A percentile compares a stretch with the other conserved stretches of the same genome.
Evolutionary conservation across 2,329 filamentous ascomycete species (phyloP).

Genomic region (Xylariomycetidae sp.): DNA sequence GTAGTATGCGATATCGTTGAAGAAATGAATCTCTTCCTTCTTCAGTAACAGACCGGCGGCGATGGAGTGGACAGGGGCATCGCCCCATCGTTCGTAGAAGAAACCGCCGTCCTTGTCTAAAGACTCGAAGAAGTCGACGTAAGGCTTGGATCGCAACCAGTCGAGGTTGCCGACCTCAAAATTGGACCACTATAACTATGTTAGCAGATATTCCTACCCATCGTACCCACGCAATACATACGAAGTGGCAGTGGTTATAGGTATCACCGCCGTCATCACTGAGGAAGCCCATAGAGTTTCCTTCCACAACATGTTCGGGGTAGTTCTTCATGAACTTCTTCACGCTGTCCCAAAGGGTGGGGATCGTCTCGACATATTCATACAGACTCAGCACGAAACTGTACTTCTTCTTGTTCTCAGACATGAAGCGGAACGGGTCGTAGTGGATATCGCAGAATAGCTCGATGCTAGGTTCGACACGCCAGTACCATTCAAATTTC

Average conservation of each 20-base stretch:
- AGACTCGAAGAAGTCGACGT: conserved; percentile 84
- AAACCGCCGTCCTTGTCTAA: conserved; percentile 92
- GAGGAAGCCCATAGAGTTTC: conserved; percentile 86
- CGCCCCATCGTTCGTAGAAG: conserved; percentile 98
- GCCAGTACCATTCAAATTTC: conserved; percentile 99
- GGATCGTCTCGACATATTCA: conserved; percentile 95
- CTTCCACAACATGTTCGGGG: conserved; percentile 79
- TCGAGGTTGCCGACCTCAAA: conserved; percentile 94
- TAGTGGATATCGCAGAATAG: conserved; percentile 94
- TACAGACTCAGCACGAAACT: conserved; percentile 93
- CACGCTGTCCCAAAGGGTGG: conserved; percentile 89
- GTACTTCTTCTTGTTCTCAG: conserved; percentile 96
- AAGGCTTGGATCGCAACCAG: conserved; percentile 86
- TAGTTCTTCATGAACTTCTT: conserved; percentile 91
- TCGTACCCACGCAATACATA: too few relatives aligned
- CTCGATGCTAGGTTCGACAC: conserved; percentile 94
- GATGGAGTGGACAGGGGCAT: conserved; percentile 97
- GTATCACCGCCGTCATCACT: conserved; percentile 86
- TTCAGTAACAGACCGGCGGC: conserved; percentile 80
- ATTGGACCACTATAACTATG: conserved; percentile 77
- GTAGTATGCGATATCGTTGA: conserved; percentile 98
- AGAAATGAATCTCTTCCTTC: conserved; percentile 96
- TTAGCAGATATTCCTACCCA: too few relatives aligned
- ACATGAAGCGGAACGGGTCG: conserved; percentile 95
- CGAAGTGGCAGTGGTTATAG: conserved; percentile 97